Evolutionary conservation across 1,284 basidiomycete species (phyloP).

Genomic region (Ustilago curta): DNA sequence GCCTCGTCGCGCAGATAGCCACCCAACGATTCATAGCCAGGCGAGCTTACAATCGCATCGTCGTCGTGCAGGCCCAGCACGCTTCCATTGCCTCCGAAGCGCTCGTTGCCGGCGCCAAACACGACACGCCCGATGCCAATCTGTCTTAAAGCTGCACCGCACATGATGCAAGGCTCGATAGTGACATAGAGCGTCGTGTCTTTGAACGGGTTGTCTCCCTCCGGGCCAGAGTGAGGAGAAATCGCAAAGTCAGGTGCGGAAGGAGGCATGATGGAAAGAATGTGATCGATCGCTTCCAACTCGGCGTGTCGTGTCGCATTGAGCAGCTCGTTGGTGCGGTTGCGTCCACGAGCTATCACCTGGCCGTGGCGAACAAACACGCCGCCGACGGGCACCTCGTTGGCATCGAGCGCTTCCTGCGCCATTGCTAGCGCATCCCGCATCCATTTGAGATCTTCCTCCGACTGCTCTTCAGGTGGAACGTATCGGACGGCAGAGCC

Average conservation of each 20-base stretch:
- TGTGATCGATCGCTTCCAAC: conserved; percentile 93
- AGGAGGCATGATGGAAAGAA: conserved; percentile 74
- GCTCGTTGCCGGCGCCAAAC: conserved; percentile 94
- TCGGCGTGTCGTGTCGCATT: conserved; percentile 95
- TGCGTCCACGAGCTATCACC: conserved; percentile 86
- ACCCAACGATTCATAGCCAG: conserved; percentile 80
- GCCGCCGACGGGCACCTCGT: conserved; percentile 96
- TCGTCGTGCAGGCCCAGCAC: conserved; percentile 83
- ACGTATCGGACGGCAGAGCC: conserved; percentile 59
- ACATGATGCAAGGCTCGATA: conserved; percentile 99
- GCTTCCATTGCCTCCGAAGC: conserved; percentile 97
- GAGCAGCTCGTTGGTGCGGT: conserved; percentile 85
- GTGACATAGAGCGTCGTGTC: conserved; percentile 94
- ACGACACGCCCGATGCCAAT: conserved; percentile 90
- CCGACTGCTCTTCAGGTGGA: conserved; percentile 54
- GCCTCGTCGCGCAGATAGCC: conserved; percentile 92
- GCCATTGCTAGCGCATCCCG: conserved; percentile 66
- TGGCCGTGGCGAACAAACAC: conserved; percentile 84
- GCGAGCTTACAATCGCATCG: conserved; percentile 70
- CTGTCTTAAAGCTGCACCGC: conserved; percentile 92
- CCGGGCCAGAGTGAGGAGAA: conserved; percentile 50
- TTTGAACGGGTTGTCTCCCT: conserved; percentile 73
- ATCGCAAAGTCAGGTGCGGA: conserved; percentile 61
- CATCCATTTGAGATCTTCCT: conserved; percentile 66
- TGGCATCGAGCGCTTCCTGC: conserved; percentile 81